phyloP scores from a whole-genome alignment of 257 asterid species.

The Primulina huaijiensis region DNA sequence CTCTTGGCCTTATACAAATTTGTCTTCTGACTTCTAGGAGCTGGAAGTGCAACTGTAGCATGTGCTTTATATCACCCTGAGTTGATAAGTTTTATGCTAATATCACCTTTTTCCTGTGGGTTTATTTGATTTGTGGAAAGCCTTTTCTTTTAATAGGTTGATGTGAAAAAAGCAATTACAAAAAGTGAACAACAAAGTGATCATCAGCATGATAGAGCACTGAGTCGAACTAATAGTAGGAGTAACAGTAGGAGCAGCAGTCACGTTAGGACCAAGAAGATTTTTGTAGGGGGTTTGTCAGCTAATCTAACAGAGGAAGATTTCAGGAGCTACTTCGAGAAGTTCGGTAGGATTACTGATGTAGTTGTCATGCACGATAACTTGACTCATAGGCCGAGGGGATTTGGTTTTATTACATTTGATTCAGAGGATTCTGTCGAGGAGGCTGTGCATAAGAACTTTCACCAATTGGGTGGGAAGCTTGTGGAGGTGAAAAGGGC shows the following conservation, averaged over 20 bases:
- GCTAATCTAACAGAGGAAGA: slow-evolving; percentile 73
- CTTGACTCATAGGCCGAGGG: slow-evolving; percentile 82
- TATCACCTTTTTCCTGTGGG: neutral
- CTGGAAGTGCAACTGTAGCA: neutral
- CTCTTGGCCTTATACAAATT: slow-evolving; percentile 2
- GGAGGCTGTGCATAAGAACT: slow-evolving; percentile 70
- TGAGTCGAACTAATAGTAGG: slow-evolving; percentile 41
- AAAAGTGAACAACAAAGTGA: slow-evolving; percentile 67
- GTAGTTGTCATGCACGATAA: slow-evolving; percentile 93
- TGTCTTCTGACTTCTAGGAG: neutral
- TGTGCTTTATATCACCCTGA: neutral
- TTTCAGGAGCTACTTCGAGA: slow-evolving; percentile 78
- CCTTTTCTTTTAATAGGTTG: slow-evolving; percentile 51
- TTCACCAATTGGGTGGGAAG: slow-evolving; percentile 71
- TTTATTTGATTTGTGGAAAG: slow-evolving; percentile 16
- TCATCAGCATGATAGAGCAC: slow-evolving; percentile 42
- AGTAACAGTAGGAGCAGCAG: slow-evolving; percentile 50
- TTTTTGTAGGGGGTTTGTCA: slow-evolving; percentile 90
- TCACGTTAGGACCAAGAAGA: slow-evolving; percentile 77
- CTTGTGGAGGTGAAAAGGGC: slow-evolving; percentile 89
- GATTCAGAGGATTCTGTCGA: slow-evolving; percentile 84
- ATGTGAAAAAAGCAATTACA: slow-evolving; percentile 92
- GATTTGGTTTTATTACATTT: slow-evolving; percentile 86
- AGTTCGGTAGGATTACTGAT: slow-evolving; percentile 76
- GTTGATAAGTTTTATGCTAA: neutral